Evolutionary conservation across 2,329 filamentous ascomycete species (phyloP).

Genomic region (Apiospora kogelbergensis): DNA sequence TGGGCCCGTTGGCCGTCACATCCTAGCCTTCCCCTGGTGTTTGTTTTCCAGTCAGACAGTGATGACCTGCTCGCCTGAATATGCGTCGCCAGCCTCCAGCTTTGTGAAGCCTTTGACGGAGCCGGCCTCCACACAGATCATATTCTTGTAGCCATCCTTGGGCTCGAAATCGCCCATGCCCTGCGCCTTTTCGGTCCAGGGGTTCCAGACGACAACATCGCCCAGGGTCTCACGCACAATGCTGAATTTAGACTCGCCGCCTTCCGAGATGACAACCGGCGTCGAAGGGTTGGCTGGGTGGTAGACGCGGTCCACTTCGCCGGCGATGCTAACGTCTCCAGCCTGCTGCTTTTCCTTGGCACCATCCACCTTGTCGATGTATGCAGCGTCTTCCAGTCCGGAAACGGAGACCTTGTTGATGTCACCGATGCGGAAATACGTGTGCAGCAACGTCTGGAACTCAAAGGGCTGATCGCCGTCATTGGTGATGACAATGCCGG

Average conservation of each 20-base stretch:
- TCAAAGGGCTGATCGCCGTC: constrained; percentile 81
- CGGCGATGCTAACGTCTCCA: constrained; percentile 65
- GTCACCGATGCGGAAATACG: constrained; percentile 84
- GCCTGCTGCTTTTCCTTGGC: constrained; percentile 64
- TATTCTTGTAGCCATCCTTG: constrained; percentile 85
- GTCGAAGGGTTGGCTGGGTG: constrained; percentile 61
- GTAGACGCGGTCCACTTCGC: constrained; percentile 89
- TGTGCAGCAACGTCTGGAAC: constrained; percentile 89
- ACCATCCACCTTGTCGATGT: constrained; percentile 80
- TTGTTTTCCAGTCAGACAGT: constrained; percentile 25
- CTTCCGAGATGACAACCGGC: constrained; percentile 61
- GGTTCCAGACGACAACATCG: constrained; percentile 96
- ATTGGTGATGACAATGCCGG: constrained; percentile 84
- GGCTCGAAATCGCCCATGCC: constrained; percentile 85
- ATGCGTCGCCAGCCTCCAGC: constrained; percentile 74
- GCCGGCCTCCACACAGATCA: constrained; percentile 93
- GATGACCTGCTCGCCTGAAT: constrained; percentile 62
- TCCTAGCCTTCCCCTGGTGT: not conserved
- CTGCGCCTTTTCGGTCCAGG: constrained; percentile 83
- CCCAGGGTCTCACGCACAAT: constrained; percentile 81
- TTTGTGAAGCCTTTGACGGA: constrained; percentile 79
- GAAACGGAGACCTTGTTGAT: constrained; percentile 71
- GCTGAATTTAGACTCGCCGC: constrained; percentile 64
- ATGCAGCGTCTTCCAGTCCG: constrained; percentile 74
- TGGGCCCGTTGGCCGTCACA: not conserved